Percentiles rank a stretch among this genome's conserved stretches.
phyloP scores from a whole-genome alignment of 2,329 filamentous ascomycete species.

The Claviceps sp. region DNA sequence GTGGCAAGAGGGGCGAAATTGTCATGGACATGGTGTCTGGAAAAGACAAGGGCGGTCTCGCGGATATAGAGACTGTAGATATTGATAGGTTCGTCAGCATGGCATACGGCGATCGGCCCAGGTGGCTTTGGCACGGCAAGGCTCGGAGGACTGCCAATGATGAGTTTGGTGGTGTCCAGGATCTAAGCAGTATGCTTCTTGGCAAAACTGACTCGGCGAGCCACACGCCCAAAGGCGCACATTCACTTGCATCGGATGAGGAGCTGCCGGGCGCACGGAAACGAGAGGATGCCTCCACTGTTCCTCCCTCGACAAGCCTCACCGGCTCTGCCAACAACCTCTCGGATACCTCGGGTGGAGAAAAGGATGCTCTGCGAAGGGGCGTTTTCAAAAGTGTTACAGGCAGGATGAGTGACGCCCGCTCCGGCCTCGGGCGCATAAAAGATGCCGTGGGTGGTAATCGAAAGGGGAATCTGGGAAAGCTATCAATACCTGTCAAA shows the following conservation, averaged over 20 bases:
- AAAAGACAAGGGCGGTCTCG: conserved; percentile 77
- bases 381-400: conserved; percentile 68
- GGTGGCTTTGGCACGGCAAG: conserved; percentile 94
- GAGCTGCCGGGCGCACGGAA: conserved; percentile 27
- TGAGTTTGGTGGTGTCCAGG: conserved; percentile 28
- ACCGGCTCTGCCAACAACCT: conserved; percentile 33
- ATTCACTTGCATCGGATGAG: conserved; percentile 39
- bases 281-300: conserved; percentile 29
- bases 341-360: conserved; percentile 30
- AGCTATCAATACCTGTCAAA: conserved; percentile 33
- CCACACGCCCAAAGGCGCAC: conserved; percentile 34
- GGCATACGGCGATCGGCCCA: conserved; percentile 67
- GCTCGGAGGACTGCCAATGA: conserved; percentile 48
- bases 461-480: conserved; percentile 37
- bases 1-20: conserved; percentile 86
- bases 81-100: conserved; percentile 71
- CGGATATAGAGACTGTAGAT: conserved; percentile 84
- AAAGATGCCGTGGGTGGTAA: conserved; percentile 65
- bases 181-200: conserved; percentile 35
- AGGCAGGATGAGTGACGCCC: conserved; percentile 65
- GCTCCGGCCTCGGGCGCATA: conserved; percentile 70
- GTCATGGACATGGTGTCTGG: conserved; percentile 88
- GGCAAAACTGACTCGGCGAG: conserved; percentile 35
- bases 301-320: conserved; percentile 28
- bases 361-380: conserved; percentile 46